Evolutionary conservation across 2,329 filamentous ascomycete species (phyloP), one percentile per base, ranked within the genome.

Genomic region (Ascocoryne sarcoides): DNA sequence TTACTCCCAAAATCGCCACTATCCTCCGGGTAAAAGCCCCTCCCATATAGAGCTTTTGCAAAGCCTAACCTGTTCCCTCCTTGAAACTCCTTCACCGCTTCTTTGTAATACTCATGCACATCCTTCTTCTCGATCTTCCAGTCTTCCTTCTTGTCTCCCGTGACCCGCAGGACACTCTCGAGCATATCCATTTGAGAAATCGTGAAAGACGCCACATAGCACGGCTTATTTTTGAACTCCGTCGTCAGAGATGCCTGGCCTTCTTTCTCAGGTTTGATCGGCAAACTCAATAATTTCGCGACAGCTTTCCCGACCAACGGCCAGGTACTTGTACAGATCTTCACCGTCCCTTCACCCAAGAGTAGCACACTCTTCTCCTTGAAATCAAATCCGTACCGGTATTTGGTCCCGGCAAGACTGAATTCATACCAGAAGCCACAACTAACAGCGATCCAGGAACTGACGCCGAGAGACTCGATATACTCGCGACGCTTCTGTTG

Each of bases 391-490:
- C 74, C 73, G 46, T 62, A 72, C 16, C 31, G 31, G 56, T 53
- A 15, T 44, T 32, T 17, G 46, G 28, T 1, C 56, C 57, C 2
- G 4, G 58, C 65, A 4, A 75, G 52, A 40, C 68, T 71, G 45
- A 64, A 73, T 37, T 75, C 69, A 50, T 73, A 75, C 71, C 72
- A 76, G 50, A 73, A 73, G 1, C 67, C 64, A 48, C 64, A 70
- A 28, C 51, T 51, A 5, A 73, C 45, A 0, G 55, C 50, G 32
- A 72, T 55, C 47, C 57, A 68, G 33, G 59, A 55, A 4, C 55
- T 42, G 3, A 42, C 46, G 4, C 65, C 66, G 0, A 64, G 52
- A 1, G 43, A 40, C 45, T 67, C 59, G 32, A 73, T 62, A 20
- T 43, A 32, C n/a, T 21, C 28, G n/a, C 55, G 48, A n/a, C 61